These are phyloP conservation scores for Septoria petroselini DNA, from an alignment of 2,329 filamentous ascomycete species.

Conservation along the genomic window DNA sequence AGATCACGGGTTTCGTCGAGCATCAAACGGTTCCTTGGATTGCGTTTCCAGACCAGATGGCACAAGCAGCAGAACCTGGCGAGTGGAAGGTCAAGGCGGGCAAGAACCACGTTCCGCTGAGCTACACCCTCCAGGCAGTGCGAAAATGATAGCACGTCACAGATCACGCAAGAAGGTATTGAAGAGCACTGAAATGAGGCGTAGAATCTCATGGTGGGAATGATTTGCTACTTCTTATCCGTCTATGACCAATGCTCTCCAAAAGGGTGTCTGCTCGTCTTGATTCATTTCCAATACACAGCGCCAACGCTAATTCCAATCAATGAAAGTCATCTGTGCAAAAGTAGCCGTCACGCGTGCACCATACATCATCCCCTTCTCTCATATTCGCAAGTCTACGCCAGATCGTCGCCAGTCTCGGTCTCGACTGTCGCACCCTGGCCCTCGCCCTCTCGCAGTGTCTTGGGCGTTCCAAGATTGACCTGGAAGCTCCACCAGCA, in stretches of 20 bases:
- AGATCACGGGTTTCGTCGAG: constrained; percentile 22
- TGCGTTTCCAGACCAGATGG: constrained; percentile 25
- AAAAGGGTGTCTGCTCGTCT: no score
- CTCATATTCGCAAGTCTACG: not conserved
- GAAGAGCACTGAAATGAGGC: no score
- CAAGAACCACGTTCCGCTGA: constrained; percentile 9
- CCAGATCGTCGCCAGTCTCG: constrained; percentile 10
- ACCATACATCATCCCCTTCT: no score
- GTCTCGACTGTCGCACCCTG: constrained; percentile 11
- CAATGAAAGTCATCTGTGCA: no score
- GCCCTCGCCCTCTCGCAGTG: constrained; percentile 27
- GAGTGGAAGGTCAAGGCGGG: constrained; percentile 8
- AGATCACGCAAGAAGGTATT: not conserved
- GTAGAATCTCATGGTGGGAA: no score
- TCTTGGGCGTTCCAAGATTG: constrained; percentile 36
- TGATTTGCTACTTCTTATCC: no score
- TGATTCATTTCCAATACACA: no score
- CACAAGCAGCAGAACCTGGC: constrained; percentile 8
- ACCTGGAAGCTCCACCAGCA: constrained; percentile 68
- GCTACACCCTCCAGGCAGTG: constrained; percentile 12
- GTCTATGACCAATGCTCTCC: no score
- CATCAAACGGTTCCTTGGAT: constrained; percentile 25
- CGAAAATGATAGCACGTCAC: not conserved
- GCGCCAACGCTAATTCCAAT: no score
- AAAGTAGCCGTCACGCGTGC: no score